Evolutionary conservation across 352 stramenopile genomes (phyloP).

Genomic region (Phytophthora sp.): DNA sequence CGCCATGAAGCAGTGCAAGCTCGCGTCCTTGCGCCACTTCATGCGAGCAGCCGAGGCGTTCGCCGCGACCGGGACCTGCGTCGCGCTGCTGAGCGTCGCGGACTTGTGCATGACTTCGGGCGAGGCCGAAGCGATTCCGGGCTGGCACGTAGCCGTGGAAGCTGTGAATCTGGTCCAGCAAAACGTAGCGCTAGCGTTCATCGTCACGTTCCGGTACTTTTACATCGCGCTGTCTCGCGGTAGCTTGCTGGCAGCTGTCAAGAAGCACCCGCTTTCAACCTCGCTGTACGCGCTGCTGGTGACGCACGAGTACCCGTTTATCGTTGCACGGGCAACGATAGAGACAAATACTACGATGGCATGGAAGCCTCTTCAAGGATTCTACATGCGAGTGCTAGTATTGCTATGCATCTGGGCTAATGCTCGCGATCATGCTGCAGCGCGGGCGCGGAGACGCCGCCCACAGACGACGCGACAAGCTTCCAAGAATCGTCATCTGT

Average conservation of each 20-base stretch:
- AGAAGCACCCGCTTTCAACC: constrained; percentile 27
- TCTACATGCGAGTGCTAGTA: constrained; percentile 24
- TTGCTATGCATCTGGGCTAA: constrained; percentile 25
- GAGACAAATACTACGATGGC: background rate
- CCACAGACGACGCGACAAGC: constrained; percentile 4
- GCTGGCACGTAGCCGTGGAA: background rate
- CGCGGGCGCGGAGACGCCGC: background rate
- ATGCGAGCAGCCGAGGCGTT: constrained; percentile 26
- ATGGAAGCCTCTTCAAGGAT: constrained; percentile 12
- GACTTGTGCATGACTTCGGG: background rate
- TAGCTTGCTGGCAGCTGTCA: constrained; percentile 10
- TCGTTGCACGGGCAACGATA: background rate
- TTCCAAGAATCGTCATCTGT: constrained; percentile 10
- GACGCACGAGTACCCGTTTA: constrained; percentile 38
- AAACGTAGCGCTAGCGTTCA: constrained; percentile 28
- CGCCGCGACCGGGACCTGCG: background rate
- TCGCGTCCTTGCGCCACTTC: constrained; percentile 26
- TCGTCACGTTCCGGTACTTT: constrained; percentile 38
- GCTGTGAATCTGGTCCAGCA: constrained; percentile 8
- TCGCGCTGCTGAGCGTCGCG: constrained; percentile 7
- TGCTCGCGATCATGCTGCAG: constrained; percentile 15
- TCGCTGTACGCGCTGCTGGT: constrained; percentile 33
- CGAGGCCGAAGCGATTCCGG: background rate
- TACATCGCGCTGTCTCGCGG: constrained; percentile 30
- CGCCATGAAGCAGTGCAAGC: constrained; percentile 32